Evolutionary conservation across 768 basidiomycete genomes (phyloP).

Genomic region (Mycena metata): DNA sequence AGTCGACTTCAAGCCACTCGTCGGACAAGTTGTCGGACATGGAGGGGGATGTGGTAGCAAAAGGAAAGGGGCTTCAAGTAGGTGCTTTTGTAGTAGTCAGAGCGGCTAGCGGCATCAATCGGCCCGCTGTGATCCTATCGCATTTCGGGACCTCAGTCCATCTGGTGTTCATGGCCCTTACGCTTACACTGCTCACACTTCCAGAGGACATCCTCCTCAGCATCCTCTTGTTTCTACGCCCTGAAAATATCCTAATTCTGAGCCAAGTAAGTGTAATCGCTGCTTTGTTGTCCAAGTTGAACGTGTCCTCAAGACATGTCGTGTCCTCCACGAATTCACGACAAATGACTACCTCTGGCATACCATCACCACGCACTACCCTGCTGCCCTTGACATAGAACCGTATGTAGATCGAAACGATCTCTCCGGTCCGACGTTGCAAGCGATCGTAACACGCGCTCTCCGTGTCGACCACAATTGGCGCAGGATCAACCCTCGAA

Average conservation of each 20-base stretch:
- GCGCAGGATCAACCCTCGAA: conserved; percentile 51
- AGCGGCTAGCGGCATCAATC: too few relatives aligned
- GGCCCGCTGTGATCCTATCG: not conserved
- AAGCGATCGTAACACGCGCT: conserved; percentile 56
- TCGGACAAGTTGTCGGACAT: conserved; percentile 79
- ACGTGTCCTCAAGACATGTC: conserved; percentile 61
- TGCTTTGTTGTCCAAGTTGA: not conserved
- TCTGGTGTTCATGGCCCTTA: conserved; percentile 18
- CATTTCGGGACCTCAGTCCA: too few relatives aligned
- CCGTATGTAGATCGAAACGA: conserved; percentile 45
- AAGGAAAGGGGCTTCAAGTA: not conserved
- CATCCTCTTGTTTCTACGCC: conserved; percentile 49
- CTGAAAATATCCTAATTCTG: conserved; percentile 60
- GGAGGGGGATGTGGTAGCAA: conserved; percentile 47
- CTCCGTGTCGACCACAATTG: conserved; percentile 67
- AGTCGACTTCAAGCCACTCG: conserved; percentile 87
- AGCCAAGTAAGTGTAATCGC: conserved; percentile 55
- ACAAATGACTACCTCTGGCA: conserved; percentile 71
- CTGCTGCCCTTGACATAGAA: conserved; percentile 65
- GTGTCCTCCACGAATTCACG: conserved; percentile 67
- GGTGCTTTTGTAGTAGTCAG: conserved; percentile 4
- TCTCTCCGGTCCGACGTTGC: conserved; percentile 57
- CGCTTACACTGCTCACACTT: conserved; percentile 46
- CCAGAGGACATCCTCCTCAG: conserved; percentile 61
- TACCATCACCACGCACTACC: conserved; percentile 52